Percentiles rank a stretch among this genome's conserved stretches.
Evolutionary conservation across 345 rosid species (phyloP).

Genomic region (Excoecaria agallocha): DNA sequence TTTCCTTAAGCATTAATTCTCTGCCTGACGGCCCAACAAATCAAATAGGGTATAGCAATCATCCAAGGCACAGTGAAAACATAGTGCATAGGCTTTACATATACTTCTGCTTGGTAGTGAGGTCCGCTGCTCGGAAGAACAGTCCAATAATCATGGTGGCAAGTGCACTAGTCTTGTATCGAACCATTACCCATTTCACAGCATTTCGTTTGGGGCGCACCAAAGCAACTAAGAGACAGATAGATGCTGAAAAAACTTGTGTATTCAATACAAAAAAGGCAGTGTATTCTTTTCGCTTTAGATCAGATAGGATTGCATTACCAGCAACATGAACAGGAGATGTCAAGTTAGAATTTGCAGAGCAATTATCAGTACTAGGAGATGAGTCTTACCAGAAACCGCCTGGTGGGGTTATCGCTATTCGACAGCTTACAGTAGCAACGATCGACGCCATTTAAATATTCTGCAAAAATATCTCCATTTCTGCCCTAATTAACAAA

Average conservation of each 20-base stretch:
- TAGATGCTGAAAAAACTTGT: not conserved
- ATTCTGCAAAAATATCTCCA: not conserved
- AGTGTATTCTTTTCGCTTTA: not conserved
- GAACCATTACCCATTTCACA: not conserved
- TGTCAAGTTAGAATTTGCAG: not conserved
- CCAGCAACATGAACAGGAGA: not conserved
- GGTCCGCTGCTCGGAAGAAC: not conserved
- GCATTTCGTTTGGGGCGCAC: not conserved
- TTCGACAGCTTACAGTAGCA: constrained; percentile 2
- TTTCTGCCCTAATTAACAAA: no score
- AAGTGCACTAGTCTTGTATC: not conserved
- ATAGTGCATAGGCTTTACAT: not conserved
- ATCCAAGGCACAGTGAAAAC: not conserved
- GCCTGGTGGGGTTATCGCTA: not conserved
- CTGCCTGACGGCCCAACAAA: not conserved
- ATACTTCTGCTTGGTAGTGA: not conserved
- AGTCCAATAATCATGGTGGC: not conserved
- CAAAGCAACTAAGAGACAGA: not conserved
- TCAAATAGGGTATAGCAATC: not conserved
- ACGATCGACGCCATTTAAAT: constrained; percentile 1
- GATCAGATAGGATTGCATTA: not conserved
- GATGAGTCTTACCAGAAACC: constrained; percentile 1
- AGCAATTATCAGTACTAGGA: not conserved
- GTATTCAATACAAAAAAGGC: no score
- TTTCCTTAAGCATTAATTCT: not conserved